Evolutionary conservation across 768 basidiomycete species (phyloP).

Genomic region (Hypsizygus marmoreus): DNA sequence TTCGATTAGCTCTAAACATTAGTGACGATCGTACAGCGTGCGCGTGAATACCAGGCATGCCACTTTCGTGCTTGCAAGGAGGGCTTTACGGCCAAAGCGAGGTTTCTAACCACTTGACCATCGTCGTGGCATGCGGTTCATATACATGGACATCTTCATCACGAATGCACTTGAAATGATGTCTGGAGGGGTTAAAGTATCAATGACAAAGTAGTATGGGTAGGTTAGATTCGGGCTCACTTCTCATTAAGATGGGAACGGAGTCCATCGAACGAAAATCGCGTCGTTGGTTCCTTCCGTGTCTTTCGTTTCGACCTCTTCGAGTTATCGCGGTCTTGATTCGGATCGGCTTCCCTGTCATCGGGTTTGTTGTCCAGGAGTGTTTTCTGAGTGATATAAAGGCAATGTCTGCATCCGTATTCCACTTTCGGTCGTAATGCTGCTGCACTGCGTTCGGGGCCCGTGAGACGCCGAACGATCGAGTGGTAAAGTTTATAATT

Average conservation of each 20-base stretch:
- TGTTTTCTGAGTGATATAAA: background rate
- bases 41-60: too few relatives aligned
- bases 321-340: background rate
- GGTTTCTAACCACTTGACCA: too few relatives aligned
- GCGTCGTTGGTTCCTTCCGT: constrained; percentile 6
- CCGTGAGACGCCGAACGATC: constrained; percentile 14
- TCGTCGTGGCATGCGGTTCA: too few relatives aligned
- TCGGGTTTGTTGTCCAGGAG: background rate
- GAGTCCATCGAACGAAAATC: constrained; percentile 55
- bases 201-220: constrained; percentile 1
- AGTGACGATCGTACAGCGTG: too few relatives aligned
- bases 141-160: constrained; percentile 55
- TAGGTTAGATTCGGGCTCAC: constrained; percentile 35
- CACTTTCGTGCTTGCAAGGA: too few relatives aligned
- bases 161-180: constrained; percentile 43
- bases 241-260: constrained; percentile 64
- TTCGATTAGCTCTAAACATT: too few relatives aligned
- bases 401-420: constrained; percentile 60
- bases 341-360: background rate
- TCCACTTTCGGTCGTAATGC: constrained; percentile 33
- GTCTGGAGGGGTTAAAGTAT: constrained; percentile 37
- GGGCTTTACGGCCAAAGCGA: too few relatives aligned
- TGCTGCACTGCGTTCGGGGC: constrained; percentile 21
- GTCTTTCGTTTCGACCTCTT: constrained; percentile 11
- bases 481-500: constrained; percentile 16